Evolutionary conservation across 192 early-diverging fungal genomes (phyloP).

Genomic region (Coemansia sp.): DNA sequence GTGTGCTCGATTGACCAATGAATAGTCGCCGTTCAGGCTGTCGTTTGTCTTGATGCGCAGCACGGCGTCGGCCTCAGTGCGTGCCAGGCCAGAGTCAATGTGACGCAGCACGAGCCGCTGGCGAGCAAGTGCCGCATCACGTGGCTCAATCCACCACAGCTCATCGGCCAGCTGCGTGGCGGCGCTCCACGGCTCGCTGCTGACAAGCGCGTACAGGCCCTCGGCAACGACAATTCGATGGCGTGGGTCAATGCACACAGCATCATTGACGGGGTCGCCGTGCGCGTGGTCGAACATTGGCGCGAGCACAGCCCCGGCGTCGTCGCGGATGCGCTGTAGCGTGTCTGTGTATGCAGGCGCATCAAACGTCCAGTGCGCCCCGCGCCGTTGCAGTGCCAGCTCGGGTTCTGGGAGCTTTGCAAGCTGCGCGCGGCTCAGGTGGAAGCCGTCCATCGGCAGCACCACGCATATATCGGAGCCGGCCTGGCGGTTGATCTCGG

Average conservation of each 20-base stretch:
- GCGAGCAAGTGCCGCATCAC: slow-evolving; percentile 8
- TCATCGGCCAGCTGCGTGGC: slow-evolving; percentile 38
- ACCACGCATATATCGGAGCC: slow-evolving; percentile 15
- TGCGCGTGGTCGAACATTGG: slow-evolving; percentile 56
- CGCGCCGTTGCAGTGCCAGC: slow-evolving; percentile 42
- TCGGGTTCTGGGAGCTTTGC: slow-evolving; percentile 27
- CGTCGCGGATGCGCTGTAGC: slow-evolving; percentile 10
- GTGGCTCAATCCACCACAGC: slow-evolving; percentile 50
- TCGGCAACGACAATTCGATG: slow-evolving; percentile 55
- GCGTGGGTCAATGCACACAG: slow-evolving; percentile 27
- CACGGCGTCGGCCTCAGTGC: slow-evolving; percentile 14
- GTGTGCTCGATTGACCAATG: slow-evolving; percentile 20
- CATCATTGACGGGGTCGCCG: slow-evolving; percentile 52
- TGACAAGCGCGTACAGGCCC: slow-evolving; percentile 53
- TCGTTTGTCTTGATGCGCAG: slow-evolving; percentile 33
- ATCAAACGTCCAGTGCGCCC: slow-evolving; percentile 61
- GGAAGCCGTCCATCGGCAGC: slow-evolving; percentile 64
- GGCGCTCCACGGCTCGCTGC: slow-evolving; percentile 40
- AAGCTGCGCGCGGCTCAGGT: slow-evolving; percentile 36
- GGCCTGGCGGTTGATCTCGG: slow-evolving; percentile 4
- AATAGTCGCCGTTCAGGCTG: slow-evolving; percentile 24
- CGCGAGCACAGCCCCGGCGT: background rate
- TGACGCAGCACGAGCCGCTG: slow-evolving; percentile 50
- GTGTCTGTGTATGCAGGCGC: slow-evolving; percentile 23
- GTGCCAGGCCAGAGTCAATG: slow-evolving; percentile 41